These are phyloP conservation scores for Lactarius hengduanensis DNA, from an alignment of 768 basidiomycete species.

Conservation along the genomic window DNA sequence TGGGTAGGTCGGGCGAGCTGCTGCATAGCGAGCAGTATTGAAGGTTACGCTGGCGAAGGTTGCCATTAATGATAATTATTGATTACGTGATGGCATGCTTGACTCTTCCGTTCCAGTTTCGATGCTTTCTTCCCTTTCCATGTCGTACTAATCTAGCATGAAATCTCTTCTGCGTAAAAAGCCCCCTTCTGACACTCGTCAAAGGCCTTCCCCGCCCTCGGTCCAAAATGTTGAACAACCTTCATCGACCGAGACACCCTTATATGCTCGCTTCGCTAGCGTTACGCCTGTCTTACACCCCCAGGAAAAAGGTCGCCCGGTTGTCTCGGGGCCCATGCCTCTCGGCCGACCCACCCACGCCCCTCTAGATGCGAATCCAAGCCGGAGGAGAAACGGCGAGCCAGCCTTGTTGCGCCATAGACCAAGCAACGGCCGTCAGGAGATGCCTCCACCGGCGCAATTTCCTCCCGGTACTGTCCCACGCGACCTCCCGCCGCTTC, in stretches of 20 bases:
- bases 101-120: background rate
- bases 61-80: slow-evolving; percentile 49
- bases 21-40: slow-evolving; percentile 64
- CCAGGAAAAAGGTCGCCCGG: slow-evolving; percentile 19
- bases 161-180: slow-evolving; percentile 28
- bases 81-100: background rate
- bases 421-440: slow-evolving; percentile 3
- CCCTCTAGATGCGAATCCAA: slow-evolving; percentile 9
- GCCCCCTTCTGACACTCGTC: slow-evolving; percentile 6
- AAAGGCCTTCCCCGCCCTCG: slow-evolving; percentile 11
- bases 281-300: slow-evolving; percentile 16
- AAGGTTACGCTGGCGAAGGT: slow-evolving; percentile 73
- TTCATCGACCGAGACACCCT: slow-evolving; percentile 27
- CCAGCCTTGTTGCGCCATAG: background rate
- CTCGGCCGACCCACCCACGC: slow-evolving; percentile 24
- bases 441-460: background rate
- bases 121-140: slow-evolving; percentile 8
- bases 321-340: slow-evolving; percentile 33
- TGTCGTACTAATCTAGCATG: slow-evolving; percentile 20
- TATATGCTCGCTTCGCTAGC: slow-evolving; percentile 34
- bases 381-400: slow-evolving; percentile 12
- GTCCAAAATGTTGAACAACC: slow-evolving; percentile 12
- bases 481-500: background rate
- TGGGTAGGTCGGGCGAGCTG: slow-evolving; percentile 74
- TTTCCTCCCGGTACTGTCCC: background rate